Base-by-base conservation (phyloP, 345 rosid species). In the Eucalyptus cloeziana region DNA sequence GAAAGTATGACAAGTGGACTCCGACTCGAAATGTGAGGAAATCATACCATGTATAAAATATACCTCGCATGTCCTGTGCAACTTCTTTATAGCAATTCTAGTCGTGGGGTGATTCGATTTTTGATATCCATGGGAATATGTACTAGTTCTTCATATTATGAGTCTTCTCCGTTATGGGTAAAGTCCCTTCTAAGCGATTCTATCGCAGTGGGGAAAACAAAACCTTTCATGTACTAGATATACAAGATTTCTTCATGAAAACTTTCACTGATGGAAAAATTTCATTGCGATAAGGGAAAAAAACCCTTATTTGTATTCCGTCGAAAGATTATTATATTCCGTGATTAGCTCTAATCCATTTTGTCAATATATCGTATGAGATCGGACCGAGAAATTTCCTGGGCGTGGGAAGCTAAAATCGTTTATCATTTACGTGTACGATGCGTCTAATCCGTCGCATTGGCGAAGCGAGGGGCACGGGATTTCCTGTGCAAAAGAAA, bases 311-410 rank as follows among this genome's bases (percentile, higher is more conserved):
- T 33, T 71, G 21, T 10, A 71, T 37, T 22, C 25, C 2, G 25
- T 17, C 0, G 7, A 71, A 33, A 33, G 13, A 62, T 62, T 30
- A 30, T 62, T 12, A 62, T 30, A 62, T 30, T 52, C 24, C 10
- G 0, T 31, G 13, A 71, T 33, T 21, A 5, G 14, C 5, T 5
- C 3, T 3, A 24, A 24, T 37, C 4, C 13, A 71, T 71, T 37
- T 71, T 19, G 0, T 69, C 25, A 5, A 52, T 21, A 0, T 19
- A 10, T 19, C 27, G 3, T 6, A 10, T 37, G 27, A 19, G 13
- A 71, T 71, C 27, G 45, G 43, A 19, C 37, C 7, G 37, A n/a
- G 80, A 5, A 9, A 16, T n/a, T 30, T 6, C 33, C 17, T n/a
- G 37, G 33, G 19, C 8, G 8, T 16, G 8, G 0, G 76, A 64